Base-by-base conservation (phyloP, 805 yeast genomes). In the Clavispora asparagi region DNA sequence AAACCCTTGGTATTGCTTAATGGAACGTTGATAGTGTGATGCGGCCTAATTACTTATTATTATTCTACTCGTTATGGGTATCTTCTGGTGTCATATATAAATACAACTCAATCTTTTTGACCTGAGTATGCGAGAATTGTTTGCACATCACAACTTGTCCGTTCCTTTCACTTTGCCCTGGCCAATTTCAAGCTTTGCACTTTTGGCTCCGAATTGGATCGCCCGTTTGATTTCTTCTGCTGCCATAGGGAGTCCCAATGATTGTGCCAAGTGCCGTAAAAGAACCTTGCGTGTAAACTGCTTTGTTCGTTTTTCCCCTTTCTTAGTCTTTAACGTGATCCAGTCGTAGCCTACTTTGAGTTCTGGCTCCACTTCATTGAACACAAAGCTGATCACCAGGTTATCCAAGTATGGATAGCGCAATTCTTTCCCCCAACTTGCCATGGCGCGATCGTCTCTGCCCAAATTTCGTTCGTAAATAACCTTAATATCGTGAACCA, bases 191-290 rank as follows among this genome's bases (percentile, higher is more conserved):
- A 94, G 81, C 63, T 92, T 95, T 1, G 99, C 99, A 60, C 96
- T 85, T 52, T 86, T 83, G 0, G 98, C 87, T 0, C 99, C 99
- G 64, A 94, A 94, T 60, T 94, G 99, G 49, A 94, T 90, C 0
- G 99, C 99, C 40, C 99, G 73, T 60, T 94, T 94, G 1, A 85
- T 80, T 59, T 94, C 98, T 19, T 72, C 69, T 14, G 81, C 67
- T 0, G 90, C 94, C 61, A 73, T 75, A 0, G 52, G 60, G 30
- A 88, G 60, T 0, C 75, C 77, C 16, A 84, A 53, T 0, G 56
- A 61, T 0, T 52, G 53, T 0, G 97, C 97, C 7, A 87, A 58
- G 41, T 68, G 63, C 41, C 98, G 65, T 37, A 94, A 65, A 1
- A 85, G 63, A 50, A 64, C 68, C 60, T 90, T 90, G 47, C 76